phyloP scores from a whole-genome alignment of 2,329 filamentous ascomycete species.

The Podosphaera fusca region DNA sequence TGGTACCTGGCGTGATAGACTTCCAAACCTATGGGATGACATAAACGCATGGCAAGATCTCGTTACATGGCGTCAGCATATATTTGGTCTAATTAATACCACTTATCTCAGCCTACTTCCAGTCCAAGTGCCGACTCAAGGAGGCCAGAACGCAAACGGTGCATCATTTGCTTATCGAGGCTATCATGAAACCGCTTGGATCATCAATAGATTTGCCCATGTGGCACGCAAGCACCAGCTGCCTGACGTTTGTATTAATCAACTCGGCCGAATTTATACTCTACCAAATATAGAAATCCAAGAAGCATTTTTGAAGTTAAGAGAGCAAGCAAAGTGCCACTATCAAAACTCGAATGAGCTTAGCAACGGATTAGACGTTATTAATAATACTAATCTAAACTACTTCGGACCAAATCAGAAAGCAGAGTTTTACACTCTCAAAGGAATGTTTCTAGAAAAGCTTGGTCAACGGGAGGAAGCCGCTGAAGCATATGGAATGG shows the following conservation, averaged over 20 bases:
- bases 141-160: slow-evolving; percentile 48
- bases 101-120: slow-evolving; percentile 77
- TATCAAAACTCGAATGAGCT: slow-evolving; percentile 91
- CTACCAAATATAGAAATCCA: slow-evolving; percentile 98
- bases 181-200: slow-evolving; percentile 98
- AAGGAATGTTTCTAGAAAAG: slow-evolving; percentile 98
- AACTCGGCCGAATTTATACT: slow-evolving; percentile 93
- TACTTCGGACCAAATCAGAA: slow-evolving; percentile 95
- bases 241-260: slow-evolving; percentile 89
- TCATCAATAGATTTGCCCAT: slow-evolving; percentile 96
- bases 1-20: slow-evolving; percentile 80
- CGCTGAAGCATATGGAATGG: slow-evolving; percentile 82
- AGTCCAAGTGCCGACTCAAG: slow-evolving; percentile 28
- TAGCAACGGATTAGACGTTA: slow-evolving; percentile 82
- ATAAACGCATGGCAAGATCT: slow-evolving; percentile 98
- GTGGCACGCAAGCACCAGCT: slow-evolving; percentile 93
- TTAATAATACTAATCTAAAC: slow-evolving; percentile 98
- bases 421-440: slow-evolving; percentile 95
- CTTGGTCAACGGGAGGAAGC: slow-evolving; percentile 76
- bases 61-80: slow-evolving; percentile 98
- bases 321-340: slow-evolving; percentile 97
- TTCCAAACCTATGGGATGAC: slow-evolving; percentile 97
- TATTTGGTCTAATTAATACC: slow-evolving; percentile 89
- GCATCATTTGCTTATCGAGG: slow-evolving; percentile 92
- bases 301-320: slow-evolving; percentile 88